Conservation (phyloP, 1,139 yeast species). For the Hemisphaericaspora lyxosophila region DNA sequence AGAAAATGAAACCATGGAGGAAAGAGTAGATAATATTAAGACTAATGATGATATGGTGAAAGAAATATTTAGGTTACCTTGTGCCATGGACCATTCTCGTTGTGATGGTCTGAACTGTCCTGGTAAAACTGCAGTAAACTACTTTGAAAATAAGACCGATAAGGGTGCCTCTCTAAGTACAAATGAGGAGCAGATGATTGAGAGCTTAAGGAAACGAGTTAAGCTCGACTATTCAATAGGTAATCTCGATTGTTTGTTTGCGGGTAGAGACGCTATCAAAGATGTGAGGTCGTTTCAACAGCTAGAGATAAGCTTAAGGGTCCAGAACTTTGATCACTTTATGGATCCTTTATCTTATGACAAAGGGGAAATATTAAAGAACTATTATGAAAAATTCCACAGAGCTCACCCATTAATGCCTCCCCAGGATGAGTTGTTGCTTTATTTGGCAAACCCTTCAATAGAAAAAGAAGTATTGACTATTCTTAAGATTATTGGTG, state of each 20-base stretch:
- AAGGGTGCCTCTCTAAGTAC: slow-evolving; percentile 8
- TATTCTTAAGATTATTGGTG: slow-evolving; percentile 47
- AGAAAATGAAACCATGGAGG: slow-evolving; percentile 4
- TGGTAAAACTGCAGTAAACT: slow-evolving; percentile 14
- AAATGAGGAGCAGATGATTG: slow-evolving; percentile 11
- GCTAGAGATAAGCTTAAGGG: slow-evolving; percentile 7
- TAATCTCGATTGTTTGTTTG: slow-evolving; percentile 16
- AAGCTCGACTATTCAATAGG: slow-evolving; percentile 14
- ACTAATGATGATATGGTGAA: slow-evolving; percentile 10
- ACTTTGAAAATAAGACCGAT: slow-evolving; percentile 8
- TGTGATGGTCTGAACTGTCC: slow-evolving; percentile 15
- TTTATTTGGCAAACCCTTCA: slow-evolving; percentile 29
- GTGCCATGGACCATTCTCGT: slow-evolving; percentile 12
- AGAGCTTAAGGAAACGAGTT: slow-evolving; percentile 12
- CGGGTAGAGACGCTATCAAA: slow-evolving; percentile 10
- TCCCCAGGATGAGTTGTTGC: slow-evolving; percentile 27
- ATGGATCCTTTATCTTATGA: slow-evolving; percentile 12
- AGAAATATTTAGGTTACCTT: slow-evolving; percentile 12
- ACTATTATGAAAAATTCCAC: slow-evolving; percentile 40
- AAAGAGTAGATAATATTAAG: slow-evolving; percentile 4
- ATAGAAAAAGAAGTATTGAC: slow-evolving; percentile 38
- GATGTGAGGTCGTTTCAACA: slow-evolving; percentile 13
- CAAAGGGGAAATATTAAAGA: slow-evolving; percentile 24
- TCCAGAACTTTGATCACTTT: slow-evolving; percentile 11
- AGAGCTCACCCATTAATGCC: slow-evolving; percentile 48